Evolutionary conservation across 2,329 filamentous ascomycete species (phyloP), one percentile per base, ranked within the genome.

Genomic region (Trichoderma koningiopsis): DNA sequence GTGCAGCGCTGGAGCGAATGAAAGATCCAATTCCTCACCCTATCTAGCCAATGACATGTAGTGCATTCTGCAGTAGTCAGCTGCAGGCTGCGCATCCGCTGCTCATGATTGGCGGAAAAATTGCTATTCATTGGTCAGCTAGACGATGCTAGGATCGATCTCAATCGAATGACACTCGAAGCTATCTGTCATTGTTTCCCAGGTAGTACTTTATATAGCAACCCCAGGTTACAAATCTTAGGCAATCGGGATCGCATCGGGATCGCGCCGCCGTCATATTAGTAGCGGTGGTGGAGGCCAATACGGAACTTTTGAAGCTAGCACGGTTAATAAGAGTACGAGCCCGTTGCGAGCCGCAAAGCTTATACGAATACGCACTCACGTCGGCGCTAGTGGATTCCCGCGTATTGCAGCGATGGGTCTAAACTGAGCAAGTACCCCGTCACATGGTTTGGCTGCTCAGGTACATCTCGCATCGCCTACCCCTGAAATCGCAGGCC

Each of bases 321-420:
- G 33, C 33, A 35, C 13, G 14, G 11, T 5, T 35, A 68, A 57
- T 53, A 69, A 69, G 67, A 69, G 67, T 69, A 69, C 67, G 67
- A 57, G 16, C 37, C 14, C 33, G 11, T 35, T 5, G 13, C 33
- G 33, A 35, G 33, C 33, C 33, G 11, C 33, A 35, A 35, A 35
- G 11, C 13, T 11, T 55, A 64, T 68, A 68, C 67, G 67, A 69
- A 69, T 69, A 69, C 67, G n/a, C 40, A 35, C 37, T 40, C 14
- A 40, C 37, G 11, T 35, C 11, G 11, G 14, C 33, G 33, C 43
- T 52, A 35, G 24, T 22, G 31, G 49, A 22, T 40, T 60, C 58
- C 57, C 66, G 66, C 58, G 66, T 68, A 62, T 43, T 33, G 52
- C 13, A 24, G 52, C 13, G 13, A 13, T 35, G 33, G 53, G 53